Evolutionary conservation across 2,329 filamentous ascomycete species (phyloP).

Genomic region (Periconia sp.): DNA sequence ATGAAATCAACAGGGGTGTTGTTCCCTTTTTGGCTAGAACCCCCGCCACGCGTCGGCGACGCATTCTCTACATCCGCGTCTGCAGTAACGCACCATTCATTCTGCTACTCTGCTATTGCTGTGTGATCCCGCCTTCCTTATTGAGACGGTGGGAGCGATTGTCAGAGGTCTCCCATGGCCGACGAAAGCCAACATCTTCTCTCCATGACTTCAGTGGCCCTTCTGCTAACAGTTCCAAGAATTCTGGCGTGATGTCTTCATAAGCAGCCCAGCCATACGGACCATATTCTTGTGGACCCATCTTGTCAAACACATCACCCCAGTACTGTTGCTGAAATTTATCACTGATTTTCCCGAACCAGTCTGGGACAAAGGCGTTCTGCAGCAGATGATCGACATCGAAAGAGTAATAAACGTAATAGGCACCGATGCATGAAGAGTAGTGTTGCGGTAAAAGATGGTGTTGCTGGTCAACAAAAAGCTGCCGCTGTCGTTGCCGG

Average conservation of each 20-base stretch:
- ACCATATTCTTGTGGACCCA: neutral
- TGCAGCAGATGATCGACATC: neutral
- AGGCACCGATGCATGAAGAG: neutral
- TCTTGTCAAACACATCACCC: conserved; percentile 1
- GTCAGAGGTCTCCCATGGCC: too few relatives aligned
- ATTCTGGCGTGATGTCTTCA: neutral
- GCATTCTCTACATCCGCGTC: too few relatives aligned
- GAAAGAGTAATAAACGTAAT: conserved; percentile 1
- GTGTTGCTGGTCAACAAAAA: neutral
- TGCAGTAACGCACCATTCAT: too few relatives aligned
- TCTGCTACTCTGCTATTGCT: too few relatives aligned
- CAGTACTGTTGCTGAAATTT: neutral
- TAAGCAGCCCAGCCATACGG: neutral
- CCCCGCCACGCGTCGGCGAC: too few relatives aligned
- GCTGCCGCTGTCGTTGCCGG: conserved; percentile 1
- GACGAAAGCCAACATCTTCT: too few relatives aligned
- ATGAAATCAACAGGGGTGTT: too few relatives aligned
- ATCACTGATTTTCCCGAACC: neutral
- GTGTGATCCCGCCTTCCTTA: too few relatives aligned
- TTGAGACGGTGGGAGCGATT: too few relatives aligned
- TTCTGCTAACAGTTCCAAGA: neutral
- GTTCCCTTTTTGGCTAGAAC: too few relatives aligned
- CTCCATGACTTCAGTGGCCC: too few relatives aligned
- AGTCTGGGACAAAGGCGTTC: neutral
- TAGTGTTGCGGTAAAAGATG: neutral